A percentile compares a stretch with the other conserved stretches of the same genome.
phyloP scores from a whole-genome alignment of 2,329 filamentous ascomycete genomes.

The Apiospora koreana region DNA sequence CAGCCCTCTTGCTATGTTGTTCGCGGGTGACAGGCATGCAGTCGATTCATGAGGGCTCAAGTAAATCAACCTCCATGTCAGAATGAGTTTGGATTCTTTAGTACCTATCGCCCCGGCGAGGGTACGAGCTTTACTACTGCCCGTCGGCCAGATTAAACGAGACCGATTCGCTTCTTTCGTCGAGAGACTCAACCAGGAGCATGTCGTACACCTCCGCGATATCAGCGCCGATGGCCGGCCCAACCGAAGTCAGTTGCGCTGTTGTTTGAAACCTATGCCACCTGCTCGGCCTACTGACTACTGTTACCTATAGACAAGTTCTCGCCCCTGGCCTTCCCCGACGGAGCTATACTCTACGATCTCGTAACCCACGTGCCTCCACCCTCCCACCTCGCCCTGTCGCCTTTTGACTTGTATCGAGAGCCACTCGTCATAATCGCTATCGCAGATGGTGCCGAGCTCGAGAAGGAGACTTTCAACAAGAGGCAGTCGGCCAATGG shows the following conservation, averaged over 20 bases:
- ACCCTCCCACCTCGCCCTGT: conserved; percentile 76
- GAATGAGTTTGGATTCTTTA: conserved; percentile 85
- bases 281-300: not conserved
- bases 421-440: conserved; percentile 83
- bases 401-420: conserved; percentile 88
- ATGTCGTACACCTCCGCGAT: conserved; percentile 82
- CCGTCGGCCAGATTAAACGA: conserved; percentile 81
- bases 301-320: conserved; percentile 72
- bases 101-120: conserved; percentile 89
- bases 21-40: conserved; percentile 10
- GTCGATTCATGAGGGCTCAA: conserved; percentile 8
- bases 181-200: conserved; percentile 74
- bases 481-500: conserved; percentile 56
- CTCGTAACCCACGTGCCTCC: conserved; percentile 78
- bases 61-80: conserved; percentile 45
- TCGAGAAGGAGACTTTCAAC: conserved; percentile 55
- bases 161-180: conserved; percentile 80
- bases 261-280: not conserved
- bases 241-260: conserved; percentile 70
- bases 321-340: conserved; percentile 84
- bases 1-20: conserved; percentile 6
- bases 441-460: conserved; percentile 77
- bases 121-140: conserved; percentile 84
- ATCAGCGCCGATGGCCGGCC: conserved; percentile 82
- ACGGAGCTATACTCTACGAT: conserved; percentile 85